These are phyloP conservation scores for Penicillium samsonianum DNA, from an alignment of 495 filamentous ascomycete species.

Conservation along the genomic window DNA sequence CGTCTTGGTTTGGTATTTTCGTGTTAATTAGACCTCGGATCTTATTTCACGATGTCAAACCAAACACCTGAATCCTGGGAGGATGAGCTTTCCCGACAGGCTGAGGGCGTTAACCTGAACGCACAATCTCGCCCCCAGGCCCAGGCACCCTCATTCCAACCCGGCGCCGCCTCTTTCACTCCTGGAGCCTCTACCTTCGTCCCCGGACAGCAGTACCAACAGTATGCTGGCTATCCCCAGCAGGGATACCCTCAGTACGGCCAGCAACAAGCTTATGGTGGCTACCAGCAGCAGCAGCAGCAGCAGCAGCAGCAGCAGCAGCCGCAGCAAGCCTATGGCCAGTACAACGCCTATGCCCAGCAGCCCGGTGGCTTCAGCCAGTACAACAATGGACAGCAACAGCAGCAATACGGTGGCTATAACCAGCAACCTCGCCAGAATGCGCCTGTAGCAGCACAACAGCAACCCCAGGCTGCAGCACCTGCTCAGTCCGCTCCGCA, in stretches of 20 bases:
- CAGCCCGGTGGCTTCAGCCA: conserved; percentile 60
- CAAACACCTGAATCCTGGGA: conserved; percentile 89
- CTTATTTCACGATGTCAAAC: conserved; percentile 66
- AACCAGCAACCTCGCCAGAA: conserved; percentile 45
- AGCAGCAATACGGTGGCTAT: conserved; percentile 53
- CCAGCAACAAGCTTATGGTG: conserved; percentile 45
- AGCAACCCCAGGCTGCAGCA: conserved; percentile 52
- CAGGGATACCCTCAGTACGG: conserved; percentile 39
- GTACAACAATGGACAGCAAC: conserved; percentile 49
- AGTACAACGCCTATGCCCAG: conserved; percentile 50
- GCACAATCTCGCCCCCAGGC: conserved; percentile 72
- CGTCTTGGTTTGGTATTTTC: conserved; percentile 24
- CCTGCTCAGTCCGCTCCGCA: conserved; percentile 33
- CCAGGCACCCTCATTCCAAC: conserved; percentile 53
- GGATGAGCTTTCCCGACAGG: conserved; percentile 85
- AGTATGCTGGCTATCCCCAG: conserved; percentile 48
- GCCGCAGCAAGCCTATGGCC: conserved; percentile 37
- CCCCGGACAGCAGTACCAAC: conserved; percentile 66
- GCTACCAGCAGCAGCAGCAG: conserved; percentile 55
- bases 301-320: too few species aligned
- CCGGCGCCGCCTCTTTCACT: conserved; percentile 78
- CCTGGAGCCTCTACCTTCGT: conserved; percentile 76
- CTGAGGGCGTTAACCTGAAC: conserved; percentile 81
- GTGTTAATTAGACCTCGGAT: conserved; percentile 32
- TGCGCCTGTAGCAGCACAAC: conserved; percentile 50